These are phyloP conservation scores for Ascochyta viciae-villosae DNA, from an alignment of 2,329 filamentous ascomycete genomes.

Conservation along the genomic window DNA sequence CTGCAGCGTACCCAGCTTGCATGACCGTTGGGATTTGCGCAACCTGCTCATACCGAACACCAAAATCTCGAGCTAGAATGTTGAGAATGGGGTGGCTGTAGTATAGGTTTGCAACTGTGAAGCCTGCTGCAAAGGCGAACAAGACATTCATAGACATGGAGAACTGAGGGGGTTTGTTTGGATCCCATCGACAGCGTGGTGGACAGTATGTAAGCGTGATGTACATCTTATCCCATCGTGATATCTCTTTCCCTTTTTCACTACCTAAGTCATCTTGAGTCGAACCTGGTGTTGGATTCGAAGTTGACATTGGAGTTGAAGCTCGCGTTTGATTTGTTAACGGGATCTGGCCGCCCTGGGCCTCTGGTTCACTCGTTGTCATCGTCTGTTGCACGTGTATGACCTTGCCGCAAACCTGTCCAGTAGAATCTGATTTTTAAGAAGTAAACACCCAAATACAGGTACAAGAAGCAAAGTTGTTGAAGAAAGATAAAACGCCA, in stretches of 20 bases:
- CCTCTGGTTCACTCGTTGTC: conserved; percentile 9
- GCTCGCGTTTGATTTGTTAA: conserved; percentile 1
- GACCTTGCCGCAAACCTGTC: conserved; percentile 1
- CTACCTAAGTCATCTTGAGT: background rate
- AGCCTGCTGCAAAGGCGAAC: conserved; percentile 72
- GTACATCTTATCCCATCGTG: conserved; percentile 32
- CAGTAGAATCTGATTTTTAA: background rate
- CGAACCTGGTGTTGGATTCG: background rate
- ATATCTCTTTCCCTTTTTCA: conserved; percentile 5
- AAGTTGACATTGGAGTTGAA: background rate
- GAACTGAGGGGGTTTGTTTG: conserved; percentile 70
- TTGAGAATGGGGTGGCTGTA: conserved; percentile 83
- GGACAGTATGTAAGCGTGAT: conserved; percentile 65
- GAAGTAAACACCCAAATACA: background rate
- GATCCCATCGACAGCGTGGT: conserved; percentile 71
- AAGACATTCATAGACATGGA: conserved; percentile 72
- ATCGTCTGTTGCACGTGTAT: conserved; percentile 7
- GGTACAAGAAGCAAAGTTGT: background rate
- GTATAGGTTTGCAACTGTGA: conserved; percentile 82
- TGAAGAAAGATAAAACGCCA: conserved; percentile 1
- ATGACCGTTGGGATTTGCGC: conserved; percentile 75
- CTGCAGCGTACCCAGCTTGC: conserved; percentile 79
- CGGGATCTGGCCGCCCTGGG: background rate
- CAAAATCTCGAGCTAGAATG: conserved; percentile 73
- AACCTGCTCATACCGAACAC: conserved; percentile 72